Percentiles rank a stretch among this genome's conserved stretches.
Conservation (phyloP, 2,329 filamentous ascomycete genomes). For the Ascochyta rabiei region DNA sequence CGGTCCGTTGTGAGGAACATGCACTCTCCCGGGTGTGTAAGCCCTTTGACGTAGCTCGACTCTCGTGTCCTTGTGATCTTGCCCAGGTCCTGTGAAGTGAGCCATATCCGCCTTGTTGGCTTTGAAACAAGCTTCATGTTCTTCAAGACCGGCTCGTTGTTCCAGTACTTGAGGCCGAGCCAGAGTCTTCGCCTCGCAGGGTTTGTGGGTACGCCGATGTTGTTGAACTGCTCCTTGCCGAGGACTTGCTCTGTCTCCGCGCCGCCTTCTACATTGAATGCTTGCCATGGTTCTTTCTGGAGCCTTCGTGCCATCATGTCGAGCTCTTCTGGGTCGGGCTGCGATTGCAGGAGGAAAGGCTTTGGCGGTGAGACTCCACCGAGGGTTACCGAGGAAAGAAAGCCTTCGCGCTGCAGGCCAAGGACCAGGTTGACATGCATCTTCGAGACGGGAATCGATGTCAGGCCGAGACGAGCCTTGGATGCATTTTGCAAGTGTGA, state of each 20-base stretch:
- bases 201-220: conserved; percentile 58
- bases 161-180: conserved; percentile 90
- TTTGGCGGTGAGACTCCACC: conserved; percentile 63
- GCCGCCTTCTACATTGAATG: conserved; percentile 26
- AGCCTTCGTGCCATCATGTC: conserved; percentile 40
- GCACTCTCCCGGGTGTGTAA: conserved; percentile 79
- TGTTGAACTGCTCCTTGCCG: conserved; percentile 28
- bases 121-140: conserved; percentile 72
- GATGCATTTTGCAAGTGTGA: conserved; percentile 91
- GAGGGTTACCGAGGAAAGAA: conserved; percentile 80
- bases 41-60: conserved; percentile 69
- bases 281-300: conserved; percentile 51
- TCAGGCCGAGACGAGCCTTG: conserved; percentile 80
- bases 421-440: conserved; percentile 78
- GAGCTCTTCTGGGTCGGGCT: conserved; percentile 34
- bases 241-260: conserved; percentile 16
- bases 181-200: conserved; percentile 77
- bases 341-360: conserved; percentile 43
- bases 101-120: conserved; percentile 73
- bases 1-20: conserved; percentile 78
- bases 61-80: conserved; percentile 72
- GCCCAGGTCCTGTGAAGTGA: conserved; percentile 67
- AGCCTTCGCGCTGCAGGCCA: conserved; percentile 81
- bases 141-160: conserved; percentile 77
- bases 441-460: conserved; percentile 80